Percentiles rank a stretch among this genome's conserved stretches.
Conservation (phyloP, 78 protist genomes). For the Dictyostelium capitatum region DNA sequence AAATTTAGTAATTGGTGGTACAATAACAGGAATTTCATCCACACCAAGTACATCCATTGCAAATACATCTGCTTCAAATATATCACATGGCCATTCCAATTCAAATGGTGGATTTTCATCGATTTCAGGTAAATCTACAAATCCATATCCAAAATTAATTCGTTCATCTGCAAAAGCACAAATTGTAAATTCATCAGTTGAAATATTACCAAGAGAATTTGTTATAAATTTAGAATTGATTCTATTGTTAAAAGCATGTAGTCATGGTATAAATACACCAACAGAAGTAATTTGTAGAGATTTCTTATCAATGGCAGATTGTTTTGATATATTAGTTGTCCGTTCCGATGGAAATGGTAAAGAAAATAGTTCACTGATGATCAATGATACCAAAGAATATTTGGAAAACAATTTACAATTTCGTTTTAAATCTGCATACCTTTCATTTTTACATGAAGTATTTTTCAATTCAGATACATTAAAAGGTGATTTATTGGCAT, state of each 20-base stretch:
- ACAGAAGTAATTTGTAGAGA: conserved; percentile 74
- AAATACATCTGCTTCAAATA: background rate
- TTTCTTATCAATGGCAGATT: conserved; percentile 58
- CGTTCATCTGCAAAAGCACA: conserved; percentile 63
- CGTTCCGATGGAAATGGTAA: conserved; percentile 25
- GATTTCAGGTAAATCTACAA: background rate
- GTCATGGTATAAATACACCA: conserved; percentile 57
- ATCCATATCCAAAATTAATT: conserved; percentile 32
- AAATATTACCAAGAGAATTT: conserved; percentile 59
- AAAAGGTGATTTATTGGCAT: conserved; percentile 68
- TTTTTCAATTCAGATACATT: conserved; percentile 66
- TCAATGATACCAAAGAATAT: conserved; percentile 58
- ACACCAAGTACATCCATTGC: background rate
- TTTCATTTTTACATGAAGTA: conserved; percentile 63
- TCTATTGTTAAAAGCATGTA: conserved; percentile 38
- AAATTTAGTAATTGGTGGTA: background rate
- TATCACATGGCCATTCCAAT: conserved; percentile 7
- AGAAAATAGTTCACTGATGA: conserved; percentile 25
- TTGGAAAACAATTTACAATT: conserved; percentile 50
- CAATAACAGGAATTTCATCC: background rate
- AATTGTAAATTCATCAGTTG: conserved; percentile 34
- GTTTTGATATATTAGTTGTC: conserved; percentile 39
- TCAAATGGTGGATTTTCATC: background rate
- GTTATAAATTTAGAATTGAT: conserved; percentile 55
- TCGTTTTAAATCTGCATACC: conserved; percentile 59